phyloP scores from a whole-genome alignment of 305 asterid genomes.

The Withania somnifera region DNA sequence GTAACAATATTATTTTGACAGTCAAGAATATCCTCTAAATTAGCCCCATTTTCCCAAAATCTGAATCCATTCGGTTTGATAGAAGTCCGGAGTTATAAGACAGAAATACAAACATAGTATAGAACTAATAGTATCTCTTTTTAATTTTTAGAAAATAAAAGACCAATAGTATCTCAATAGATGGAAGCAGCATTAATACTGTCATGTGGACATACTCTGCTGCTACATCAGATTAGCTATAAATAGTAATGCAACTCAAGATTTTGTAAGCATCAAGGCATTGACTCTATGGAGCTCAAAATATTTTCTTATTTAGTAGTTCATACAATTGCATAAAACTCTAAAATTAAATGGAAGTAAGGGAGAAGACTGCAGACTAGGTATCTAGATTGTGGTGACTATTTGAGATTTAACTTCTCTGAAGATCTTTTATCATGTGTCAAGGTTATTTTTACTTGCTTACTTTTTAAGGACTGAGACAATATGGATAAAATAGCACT shows the following conservation, averaged over 20 bases:
- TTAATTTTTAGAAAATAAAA: neutral
- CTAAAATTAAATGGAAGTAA: neutral
- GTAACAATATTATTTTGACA: neutral
- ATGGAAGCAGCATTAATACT: neutral
- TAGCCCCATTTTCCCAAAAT: neutral
- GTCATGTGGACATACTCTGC: neutral
- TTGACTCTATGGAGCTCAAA: neutral
- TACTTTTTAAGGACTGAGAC: neutral
- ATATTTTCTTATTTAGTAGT: neutral
- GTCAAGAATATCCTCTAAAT: neutral
- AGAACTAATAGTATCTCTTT: neutral
- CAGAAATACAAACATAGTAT: neutral
- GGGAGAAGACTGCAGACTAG: neutral
- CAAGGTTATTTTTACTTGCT: neutral
- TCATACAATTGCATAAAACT: neutral
- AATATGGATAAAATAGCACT: neutral
- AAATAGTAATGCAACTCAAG: neutral
- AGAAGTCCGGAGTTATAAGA: neutral
- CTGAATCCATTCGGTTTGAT: neutral
- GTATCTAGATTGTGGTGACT: neutral
- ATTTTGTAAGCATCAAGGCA: neutral
- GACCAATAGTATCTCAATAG: neutral
- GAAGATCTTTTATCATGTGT: neutral
- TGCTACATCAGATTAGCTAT: neutral
- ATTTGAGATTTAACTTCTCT: neutral